A percentile compares a stretch with the other conserved stretches of the same genome.
phyloP scores from a whole-genome alignment of 805 yeast genomes.

The Wickerhamomyces canadensis region DNA sequence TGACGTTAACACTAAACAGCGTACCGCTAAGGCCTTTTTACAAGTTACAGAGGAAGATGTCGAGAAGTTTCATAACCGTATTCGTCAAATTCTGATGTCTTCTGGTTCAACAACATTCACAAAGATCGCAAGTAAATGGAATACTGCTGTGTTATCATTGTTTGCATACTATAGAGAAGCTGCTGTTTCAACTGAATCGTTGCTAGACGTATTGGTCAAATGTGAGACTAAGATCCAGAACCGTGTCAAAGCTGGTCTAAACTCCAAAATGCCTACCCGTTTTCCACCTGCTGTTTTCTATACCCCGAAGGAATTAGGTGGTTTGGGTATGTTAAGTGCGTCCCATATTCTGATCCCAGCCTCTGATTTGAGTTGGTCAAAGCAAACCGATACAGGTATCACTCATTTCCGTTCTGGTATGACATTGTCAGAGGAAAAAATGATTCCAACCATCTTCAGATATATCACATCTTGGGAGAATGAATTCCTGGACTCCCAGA shows the following conservation, averaged over 20 bases:
- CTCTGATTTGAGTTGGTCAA: slow-evolving; percentile 85
- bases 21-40: slow-evolving; percentile 83
- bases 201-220: slow-evolving; percentile 79
- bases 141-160: slow-evolving; percentile 79
- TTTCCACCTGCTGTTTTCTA: slow-evolving; percentile 99
- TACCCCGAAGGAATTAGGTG: slow-evolving; percentile 96
- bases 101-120: slow-evolving; percentile 95
- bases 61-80: slow-evolving; percentile 72
- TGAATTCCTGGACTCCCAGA: slow-evolving; percentile 87
- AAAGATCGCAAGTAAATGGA: slow-evolving; percentile 93
- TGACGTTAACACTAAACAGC: slow-evolving; percentile 65
- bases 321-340: slow-evolving; percentile 96
- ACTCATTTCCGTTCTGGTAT: slow-evolving; percentile 93
- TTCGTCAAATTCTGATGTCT: slow-evolving; percentile 87
- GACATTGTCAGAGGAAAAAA: slow-evolving; percentile 71
- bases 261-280: slow-evolving; percentile 97
- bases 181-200: slow-evolving; percentile 69
- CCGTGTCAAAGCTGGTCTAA: slow-evolving; percentile 88
- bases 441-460: slow-evolving; percentile 90
- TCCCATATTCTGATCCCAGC: slow-evolving; percentile 94
- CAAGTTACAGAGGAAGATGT: slow-evolving; percentile 81
- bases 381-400: slow-evolving; percentile 90
- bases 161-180: slow-evolving; percentile 94
- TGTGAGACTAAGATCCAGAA: slow-evolving; percentile 93
- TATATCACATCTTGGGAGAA: slow-evolving; percentile 96